Evolutionary conservation across 768 basidiomycete species (phyloP), one percentile per base, ranked within the genome.

Genomic region (Mycena chlorophos): DNA sequence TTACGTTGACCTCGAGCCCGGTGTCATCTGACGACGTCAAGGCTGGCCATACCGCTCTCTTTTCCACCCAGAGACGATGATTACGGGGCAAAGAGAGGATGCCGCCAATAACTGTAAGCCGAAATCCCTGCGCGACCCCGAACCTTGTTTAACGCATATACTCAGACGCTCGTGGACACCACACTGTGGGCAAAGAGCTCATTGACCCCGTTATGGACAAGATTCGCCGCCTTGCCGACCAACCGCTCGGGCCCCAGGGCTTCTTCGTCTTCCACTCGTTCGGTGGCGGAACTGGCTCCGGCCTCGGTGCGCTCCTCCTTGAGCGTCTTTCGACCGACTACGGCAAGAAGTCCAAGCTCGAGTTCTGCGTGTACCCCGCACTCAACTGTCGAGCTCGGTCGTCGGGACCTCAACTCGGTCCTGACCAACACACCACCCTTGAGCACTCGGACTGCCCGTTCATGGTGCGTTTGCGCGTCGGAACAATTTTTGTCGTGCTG

Each of bases 201-300:
- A 94, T 99, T 67, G 96, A 98, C 75, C 85, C 83, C 17, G 94
- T 96, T 49, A 89, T 97, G 85, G 96, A 99, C 77, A 94, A 90
- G 69, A 80, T 97, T 65, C 91, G 96, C 69, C 86, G 89, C 63
- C 84, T 99, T 51, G 89, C 96, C 53, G 96, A 99, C 73, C 94
- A 95, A 80, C 98, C 96, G 78, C 81, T 83, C 52, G 96, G 96
- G 66, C 87, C 98, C 25, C 96, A 98, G 73, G 96, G 96, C 58
- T 99, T 98, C 82, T 98, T 98, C 71, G 94, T 97, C 65, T 98
- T 98, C 87, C 96, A 98, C 80, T 99, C 96, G 47, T 98, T 99
- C 73, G 96, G 96, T 72, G 96, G 96, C 68, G 96, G 96, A 74
- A 98, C 96, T 60, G 96, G 96, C 60, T 99, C 96, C 55, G 96